Evolutionary conservation across 2,329 filamentous ascomycete genomes (phyloP), one percentile per base, ranked within the genome.

Genomic region (Botrytis tulipae): DNA sequence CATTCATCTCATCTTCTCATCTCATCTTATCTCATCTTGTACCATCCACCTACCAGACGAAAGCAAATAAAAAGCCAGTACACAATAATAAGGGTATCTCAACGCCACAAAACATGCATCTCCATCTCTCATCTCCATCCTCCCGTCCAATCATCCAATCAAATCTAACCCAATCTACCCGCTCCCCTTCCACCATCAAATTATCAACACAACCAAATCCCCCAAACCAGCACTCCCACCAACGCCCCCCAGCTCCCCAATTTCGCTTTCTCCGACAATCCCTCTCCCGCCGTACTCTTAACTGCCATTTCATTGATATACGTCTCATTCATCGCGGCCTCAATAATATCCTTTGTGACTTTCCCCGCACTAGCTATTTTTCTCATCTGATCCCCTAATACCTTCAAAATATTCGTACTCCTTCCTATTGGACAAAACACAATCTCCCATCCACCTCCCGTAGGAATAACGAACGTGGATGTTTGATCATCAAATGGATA

Each of bases 401-500:
- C 85, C 44, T 81, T 82, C 48, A 90, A 80, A 74, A 90, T 90
- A 78, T 89, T 85, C 54, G 88, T 90, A 75, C 87, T 89, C 69
- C 88, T 82, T 16, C 88, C 88, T 20, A 79, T 80, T 1, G 93
- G 93, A 81, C 93, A 96, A 81, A 96, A 93, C 16, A 92, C 86
- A 22, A 96, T 86, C 81, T 95, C 89, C 85, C 92, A 96, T 0
- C 92, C 92, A 35, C 91, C 92, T 29, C 93, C 93, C 18, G 82
- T 85, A 3, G 89, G 89, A 51, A 91, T 84, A 77, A 89, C 88
- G 77, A 91, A 91, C 0, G 89, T 91, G 25, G 86, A 88, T 44
- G 84, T 83, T 75, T 84, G 83, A 78, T 90, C 87, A 76, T 89
- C 87, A 81, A 88, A 89, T 69, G 92, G 90, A 81, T 88, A 97